phyloP scores from a whole-genome alignment of 108 stramenopile species.

The Epipyxis sp. region DNA sequence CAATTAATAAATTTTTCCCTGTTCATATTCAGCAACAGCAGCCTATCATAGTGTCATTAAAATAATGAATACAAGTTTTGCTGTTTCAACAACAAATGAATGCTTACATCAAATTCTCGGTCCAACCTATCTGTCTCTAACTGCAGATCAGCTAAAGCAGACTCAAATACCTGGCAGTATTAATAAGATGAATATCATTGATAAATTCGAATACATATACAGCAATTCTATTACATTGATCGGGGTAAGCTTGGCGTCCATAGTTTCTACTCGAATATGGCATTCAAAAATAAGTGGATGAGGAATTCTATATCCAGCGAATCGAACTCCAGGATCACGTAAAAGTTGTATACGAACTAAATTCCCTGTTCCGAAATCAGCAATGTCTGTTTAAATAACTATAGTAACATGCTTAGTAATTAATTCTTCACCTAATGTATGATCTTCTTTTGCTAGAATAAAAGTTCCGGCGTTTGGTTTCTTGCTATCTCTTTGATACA shows the following conservation, averaged over 20 bases:
- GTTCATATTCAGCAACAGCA: too few species aligned
- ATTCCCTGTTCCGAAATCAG: too few species aligned
- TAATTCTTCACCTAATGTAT: too few species aligned
- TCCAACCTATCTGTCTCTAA: not conserved
- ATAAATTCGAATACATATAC: not conserved
- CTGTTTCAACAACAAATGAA: too few species aligned
- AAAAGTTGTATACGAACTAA: constrained; percentile 89
- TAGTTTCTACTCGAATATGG: constrained; percentile 16
- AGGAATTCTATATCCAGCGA: constrained; percentile 86
- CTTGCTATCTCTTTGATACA: constrained; percentile 78
- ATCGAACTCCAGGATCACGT: constrained; percentile 74
- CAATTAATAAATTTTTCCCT: too few species aligned
- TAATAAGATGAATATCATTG: not conserved
- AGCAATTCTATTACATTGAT: not conserved
- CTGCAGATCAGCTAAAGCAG: not conserved
- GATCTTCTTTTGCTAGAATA: constrained; percentile 92
- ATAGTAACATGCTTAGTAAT: too few species aligned
- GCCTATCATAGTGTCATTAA: too few species aligned
- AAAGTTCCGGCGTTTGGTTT: constrained; percentile 89
- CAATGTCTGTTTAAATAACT: too few species aligned
- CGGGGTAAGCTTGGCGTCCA: constrained; percentile 1
- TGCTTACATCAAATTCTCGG: not conserved
- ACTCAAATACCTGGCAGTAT: not conserved
- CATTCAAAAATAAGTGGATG: constrained; percentile 72
- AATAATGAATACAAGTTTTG: too few species aligned